Percentiles rank a stretch among this genome's conserved stretches.
Conservation (phyloP, 2,329 filamentous ascomycete genomes). For the Apiospora koreana region DNA sequence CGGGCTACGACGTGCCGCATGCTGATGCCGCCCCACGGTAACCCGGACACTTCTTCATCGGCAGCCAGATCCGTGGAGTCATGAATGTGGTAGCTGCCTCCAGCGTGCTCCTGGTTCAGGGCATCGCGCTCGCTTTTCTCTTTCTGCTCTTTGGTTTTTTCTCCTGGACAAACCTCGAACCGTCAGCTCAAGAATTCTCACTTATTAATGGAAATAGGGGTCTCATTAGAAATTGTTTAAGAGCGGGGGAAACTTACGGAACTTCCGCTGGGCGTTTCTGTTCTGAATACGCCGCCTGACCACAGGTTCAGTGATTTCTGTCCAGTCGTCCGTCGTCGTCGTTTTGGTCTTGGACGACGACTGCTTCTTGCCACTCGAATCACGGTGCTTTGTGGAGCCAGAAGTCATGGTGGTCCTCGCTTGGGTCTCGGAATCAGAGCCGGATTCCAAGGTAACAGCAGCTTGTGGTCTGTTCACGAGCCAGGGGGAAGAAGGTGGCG, state of each 20-base stretch:
- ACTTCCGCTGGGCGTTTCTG: constrained; percentile 73
- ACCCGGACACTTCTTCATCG: constrained; percentile 58
- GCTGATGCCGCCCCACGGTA: constrained; percentile 73
- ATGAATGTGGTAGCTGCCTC: constrained; percentile 64
- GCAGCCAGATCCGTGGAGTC: constrained; percentile 57
- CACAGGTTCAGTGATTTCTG: constrained; percentile 67
- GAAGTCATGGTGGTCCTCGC: constrained; percentile 23
- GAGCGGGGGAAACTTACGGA: constrained; percentile 54
- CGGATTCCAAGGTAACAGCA: constrained; percentile 12
- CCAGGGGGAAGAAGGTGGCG: constrained; percentile 19
- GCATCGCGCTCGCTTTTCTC: constrained; percentile 65
- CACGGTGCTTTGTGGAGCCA: constrained; percentile 38
- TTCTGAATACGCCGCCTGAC: constrained; percentile 77
- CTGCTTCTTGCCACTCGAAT: constrained; percentile 31
- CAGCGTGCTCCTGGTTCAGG: constrained; percentile 64
- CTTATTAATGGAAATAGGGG: background rate
- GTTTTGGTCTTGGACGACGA: constrained; percentile 41
- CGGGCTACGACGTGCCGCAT: constrained; percentile 55
- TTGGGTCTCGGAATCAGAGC: constrained; percentile 16
- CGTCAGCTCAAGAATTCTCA: background rate
- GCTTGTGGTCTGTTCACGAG: background rate
- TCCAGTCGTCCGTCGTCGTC: constrained; percentile 64
- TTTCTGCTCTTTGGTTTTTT: constrained; percentile 68
- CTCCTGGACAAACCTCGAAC: constrained; percentile 49
- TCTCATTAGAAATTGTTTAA: background rate